Conservation (phyloP, 345 rosid species). For the Euphorbia tirucalli region DNA sequence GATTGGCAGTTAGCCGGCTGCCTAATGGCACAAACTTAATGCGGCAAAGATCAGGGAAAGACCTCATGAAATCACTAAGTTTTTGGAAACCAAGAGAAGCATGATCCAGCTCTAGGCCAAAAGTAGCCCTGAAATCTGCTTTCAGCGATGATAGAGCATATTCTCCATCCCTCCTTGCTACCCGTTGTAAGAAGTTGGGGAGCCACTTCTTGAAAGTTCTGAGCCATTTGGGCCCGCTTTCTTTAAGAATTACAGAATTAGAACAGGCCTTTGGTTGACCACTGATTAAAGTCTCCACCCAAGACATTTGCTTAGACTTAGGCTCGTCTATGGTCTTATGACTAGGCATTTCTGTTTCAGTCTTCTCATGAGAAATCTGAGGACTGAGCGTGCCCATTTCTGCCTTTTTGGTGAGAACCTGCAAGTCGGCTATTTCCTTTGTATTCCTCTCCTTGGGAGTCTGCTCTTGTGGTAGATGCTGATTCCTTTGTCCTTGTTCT, state of each 20-base stretch:
- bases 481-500: conserved; percentile 19
- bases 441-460: conserved; percentile 3
- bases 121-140: conserved; percentile 62
- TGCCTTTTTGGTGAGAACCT: not conserved
- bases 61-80: conserved; percentile 67
- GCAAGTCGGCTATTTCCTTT: conserved; percentile 9
- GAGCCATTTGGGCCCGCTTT: conserved; percentile 54
- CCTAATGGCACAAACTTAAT: conserved; percentile 37
- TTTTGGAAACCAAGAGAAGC: conserved; percentile 70
- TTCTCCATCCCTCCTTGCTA: conserved; percentile 33
- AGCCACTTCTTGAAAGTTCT: conserved; percentile 64
- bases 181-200: conserved; percentile 45
- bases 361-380: not conserved
- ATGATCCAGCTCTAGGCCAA: conserved; percentile 66
- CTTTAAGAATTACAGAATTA: conserved; percentile 18
- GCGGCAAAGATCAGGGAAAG: conserved; percentile 53
- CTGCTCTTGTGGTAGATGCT: conserved; percentile 17
- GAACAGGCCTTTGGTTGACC: conserved; percentile 34
- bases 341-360: conserved; percentile 16
- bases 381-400: not conserved
- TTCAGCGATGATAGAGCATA: conserved; percentile 86
- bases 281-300: conserved; percentile 44
- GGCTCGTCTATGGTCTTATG: conserved; percentile 21
- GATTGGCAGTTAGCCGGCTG: conserved; percentile 46
- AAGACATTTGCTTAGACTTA: conserved; percentile 33